Base-by-base conservation (phyloP, 2,329 filamentous ascomycete genomes). In the Colletotrichum musicola region DNA sequence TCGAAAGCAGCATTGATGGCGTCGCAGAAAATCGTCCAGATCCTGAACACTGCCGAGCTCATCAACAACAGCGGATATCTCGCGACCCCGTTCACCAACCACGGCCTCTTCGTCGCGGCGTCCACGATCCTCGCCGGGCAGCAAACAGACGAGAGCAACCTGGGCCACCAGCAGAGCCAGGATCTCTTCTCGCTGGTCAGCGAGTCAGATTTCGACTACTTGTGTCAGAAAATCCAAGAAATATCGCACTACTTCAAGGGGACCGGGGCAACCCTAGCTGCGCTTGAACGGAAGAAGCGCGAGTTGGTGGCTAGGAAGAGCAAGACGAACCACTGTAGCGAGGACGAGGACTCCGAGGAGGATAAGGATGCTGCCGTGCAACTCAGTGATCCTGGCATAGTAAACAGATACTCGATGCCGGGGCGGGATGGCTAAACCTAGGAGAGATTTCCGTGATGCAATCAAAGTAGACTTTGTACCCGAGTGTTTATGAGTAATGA, bases 311-410 rank as follows among this genome's bases (percentile, higher is more conserved):
- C 44, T 27, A 38, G 18, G 5, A 50, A 18, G 14, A 59, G 25
- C 10, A 47, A n/a, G 3, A 44, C n/a, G n/a, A 59, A 40, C 6
- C 2, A 50, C 25, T 18, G 25, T 4, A 40, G 27, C 18, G 56
- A 59, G 4, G 56, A 59, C 16, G 56, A 59, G 22, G 18, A 59
- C 0, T 59, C 44, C 2, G 56, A 59, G 6, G 56, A 59, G 4
- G 56, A 59, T 6, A 59, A 59, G 44, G 49, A 59, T 22, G 44
- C 47, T n/a, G 56, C 20, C 2, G 42, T 49, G 18, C 56, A 59
- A 16, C 46, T 59, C n/a, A 59, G 44, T 13, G 56, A 59, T 22
- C 42, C 42, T 10, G 56, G 56, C 56, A 59, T 59, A 22, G 56
- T 59, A 2, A 59, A 59, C 2, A 47, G 56, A 38, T 59, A 59